These are phyloP conservation scores for Dictyophora rubrovolvata DNA, from an alignment of 768 basidiomycete species.

Conservation along the genomic window DNA sequence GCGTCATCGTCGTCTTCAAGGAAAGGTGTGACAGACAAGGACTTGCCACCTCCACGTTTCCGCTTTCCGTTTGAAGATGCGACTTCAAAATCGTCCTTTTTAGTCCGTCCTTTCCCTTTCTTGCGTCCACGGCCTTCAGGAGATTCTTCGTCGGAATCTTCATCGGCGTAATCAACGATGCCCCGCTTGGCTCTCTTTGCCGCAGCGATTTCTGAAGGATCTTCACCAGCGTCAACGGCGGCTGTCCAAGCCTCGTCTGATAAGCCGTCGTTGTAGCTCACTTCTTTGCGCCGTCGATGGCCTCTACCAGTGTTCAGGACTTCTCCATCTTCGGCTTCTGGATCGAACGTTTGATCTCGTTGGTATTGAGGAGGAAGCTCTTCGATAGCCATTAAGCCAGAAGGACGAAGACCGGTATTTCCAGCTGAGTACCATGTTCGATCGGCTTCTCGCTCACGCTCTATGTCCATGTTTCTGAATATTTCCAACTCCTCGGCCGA, in stretches of 20 bases:
- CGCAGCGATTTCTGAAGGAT: conserved; percentile 63
- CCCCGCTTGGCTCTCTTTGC: conserved; percentile 57
- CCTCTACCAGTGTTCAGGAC: conserved; percentile 69
- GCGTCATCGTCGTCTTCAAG: conserved; percentile 71
- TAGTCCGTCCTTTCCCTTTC: conserved; percentile 45
- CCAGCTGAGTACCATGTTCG: conserved; percentile 65
- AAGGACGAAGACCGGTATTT: conserved; percentile 68
- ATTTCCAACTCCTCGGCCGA: conserved; percentile 64
- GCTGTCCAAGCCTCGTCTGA: conserved; percentile 91
- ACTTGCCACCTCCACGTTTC: conserved; percentile 61
- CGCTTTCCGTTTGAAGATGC: conserved; percentile 49
- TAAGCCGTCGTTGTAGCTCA: conserved; percentile 89
- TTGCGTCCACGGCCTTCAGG: conserved; percentile 49
- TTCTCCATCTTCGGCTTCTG: conserved; percentile 43
- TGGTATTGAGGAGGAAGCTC: conserved; percentile 92
- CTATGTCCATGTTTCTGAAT: conserved; percentile 75
- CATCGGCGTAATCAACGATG: conserved; percentile 41
- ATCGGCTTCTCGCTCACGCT: conserved; percentile 59
- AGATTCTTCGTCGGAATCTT: conserved; percentile 53
- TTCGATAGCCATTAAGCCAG: conserved; percentile 68
- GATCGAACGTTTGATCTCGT: conserved; percentile 62
- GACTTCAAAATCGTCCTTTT: conserved; percentile 29
- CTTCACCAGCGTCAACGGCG: conserved; percentile 77
- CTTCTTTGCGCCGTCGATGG: conserved; percentile 69
- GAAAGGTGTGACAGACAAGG: conserved; percentile 69